Evolutionary conservation across 345 rosid species (phyloP), one percentile per base, ranked within the genome.

Genomic region (Alliaria petiolata): DNA sequence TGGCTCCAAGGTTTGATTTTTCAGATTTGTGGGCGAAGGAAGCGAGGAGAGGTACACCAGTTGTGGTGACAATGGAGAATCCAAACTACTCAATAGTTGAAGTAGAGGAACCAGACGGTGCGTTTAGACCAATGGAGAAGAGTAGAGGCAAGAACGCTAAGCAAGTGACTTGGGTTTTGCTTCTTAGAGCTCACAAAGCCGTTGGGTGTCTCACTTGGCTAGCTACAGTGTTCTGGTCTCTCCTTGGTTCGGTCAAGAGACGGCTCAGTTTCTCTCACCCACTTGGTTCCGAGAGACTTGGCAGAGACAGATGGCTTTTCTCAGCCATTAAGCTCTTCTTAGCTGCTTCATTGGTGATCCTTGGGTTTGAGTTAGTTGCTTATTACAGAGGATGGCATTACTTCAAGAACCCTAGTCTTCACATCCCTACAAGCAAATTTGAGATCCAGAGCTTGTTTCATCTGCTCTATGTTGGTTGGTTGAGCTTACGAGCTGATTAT

Each of bases 111-210:
- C 97, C 93, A 55, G 97, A 91, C 74, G 71, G 79, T 57, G 91
- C 96, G 72, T 91, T 91, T 68, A 62, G 76, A 76, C 91, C 91
- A 0, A 84, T 87, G 44, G 97, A 89, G 73, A 91, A 79, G 80
- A 85, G 80, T 69, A 79, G 97, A 78, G 93, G 87, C 76, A 89
- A 89, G 68, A 91, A 89, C 49, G 96, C 89, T 0, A 91, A 85
- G 79, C 96, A 91, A 71, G 90, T 89, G 39, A 89, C 87, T 9
- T 91, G 97, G 97, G 92, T 91, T 66, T 68, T 91, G 72, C 93
- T 91, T 44, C 96, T 91, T 53, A 87, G 86, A 67, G 97, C 96
- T 80, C 90, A 91, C 16, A 83, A 70, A 69, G 97, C 96, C 25
- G 90, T 86, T 42, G 96, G 96, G 7, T 89, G 87, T 63, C 81